Conservation (phyloP, 495 filamentous ascomycete genomes). For the Aspergillus mulundensis region DNA sequence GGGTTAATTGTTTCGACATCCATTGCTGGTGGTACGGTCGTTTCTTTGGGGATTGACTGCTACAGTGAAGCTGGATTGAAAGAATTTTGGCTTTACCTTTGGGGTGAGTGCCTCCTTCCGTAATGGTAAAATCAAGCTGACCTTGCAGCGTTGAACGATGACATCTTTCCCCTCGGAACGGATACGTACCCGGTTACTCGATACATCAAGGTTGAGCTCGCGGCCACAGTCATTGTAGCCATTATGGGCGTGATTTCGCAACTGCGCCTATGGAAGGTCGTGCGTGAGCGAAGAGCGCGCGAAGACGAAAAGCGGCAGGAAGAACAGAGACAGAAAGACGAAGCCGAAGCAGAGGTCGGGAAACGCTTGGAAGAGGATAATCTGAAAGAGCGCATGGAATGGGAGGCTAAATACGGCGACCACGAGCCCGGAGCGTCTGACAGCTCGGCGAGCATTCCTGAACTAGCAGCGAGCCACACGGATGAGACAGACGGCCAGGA, state of each 20-base stretch:
- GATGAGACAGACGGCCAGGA: conserved; percentile 14
- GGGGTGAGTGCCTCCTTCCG: conserved; percentile 51
- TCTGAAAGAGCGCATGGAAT: conserved; percentile 62
- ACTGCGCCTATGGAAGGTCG: conserved; percentile 81
- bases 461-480: conserved; percentile 23
- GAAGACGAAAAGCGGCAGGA: conserved; percentile 54
- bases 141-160: conserved; percentile 61
- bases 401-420: conserved; percentile 73
- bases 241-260: conserved; percentile 78
- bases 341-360: conserved; percentile 66
- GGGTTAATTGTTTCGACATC: conserved; percentile 70
- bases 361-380: conserved; percentile 65
- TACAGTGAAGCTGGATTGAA: conserved; percentile 85
- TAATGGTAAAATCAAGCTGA: conserved; percentile 5
- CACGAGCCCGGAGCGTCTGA: conserved; percentile 26
- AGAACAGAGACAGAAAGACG: conserved; percentile 56
- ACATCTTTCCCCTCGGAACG: conserved; percentile 71
- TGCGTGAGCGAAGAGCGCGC: conserved; percentile 65
- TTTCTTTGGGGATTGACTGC: conserved; percentile 84
- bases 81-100: conserved; percentile 95
- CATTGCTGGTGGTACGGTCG: conserved; percentile 74
- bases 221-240: conserved; percentile 68
- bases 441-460: conserved; percentile 22
- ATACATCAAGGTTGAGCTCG: conserved; percentile 82
- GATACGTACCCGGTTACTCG: conserved; percentile 81